These are phyloP conservation scores for Polytrichum commune DNA, from an alignment of 225 moss, liverwort and hornwort genomes.

Conservation along the genomic window DNA sequence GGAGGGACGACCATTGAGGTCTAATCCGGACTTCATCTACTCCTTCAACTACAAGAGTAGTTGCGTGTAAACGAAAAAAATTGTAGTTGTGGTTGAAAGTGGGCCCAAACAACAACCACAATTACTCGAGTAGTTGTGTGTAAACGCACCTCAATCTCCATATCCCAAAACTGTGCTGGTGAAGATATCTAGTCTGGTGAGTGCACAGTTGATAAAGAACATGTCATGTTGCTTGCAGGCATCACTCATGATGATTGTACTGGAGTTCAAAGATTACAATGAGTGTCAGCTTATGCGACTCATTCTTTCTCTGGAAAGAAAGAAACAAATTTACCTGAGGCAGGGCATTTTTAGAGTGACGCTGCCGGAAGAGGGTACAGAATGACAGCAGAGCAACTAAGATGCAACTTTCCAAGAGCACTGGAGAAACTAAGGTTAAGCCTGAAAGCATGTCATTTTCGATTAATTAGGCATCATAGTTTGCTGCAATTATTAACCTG, in stretches of 20 bases:
- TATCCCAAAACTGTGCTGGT: background rate
- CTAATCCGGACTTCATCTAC: too few species aligned
- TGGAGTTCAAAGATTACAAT: conserved; percentile 46
- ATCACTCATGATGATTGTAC: conserved; percentile 38
- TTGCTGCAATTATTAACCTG: too few species aligned
- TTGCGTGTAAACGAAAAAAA: too few species aligned
- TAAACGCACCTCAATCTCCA: background rate
- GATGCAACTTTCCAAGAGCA: too few species aligned
- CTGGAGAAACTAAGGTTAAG: too few species aligned
- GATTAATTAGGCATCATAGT: too few species aligned
- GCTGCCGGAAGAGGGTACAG: conserved; percentile 13
- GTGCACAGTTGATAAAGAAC: background rate
- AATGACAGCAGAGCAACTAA: too few species aligned
- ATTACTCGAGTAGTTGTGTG: background rate
- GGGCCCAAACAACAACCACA: too few species aligned
- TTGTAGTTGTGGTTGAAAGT: too few species aligned
- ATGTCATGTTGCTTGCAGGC: conserved; percentile 23
- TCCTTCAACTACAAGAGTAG: too few species aligned
- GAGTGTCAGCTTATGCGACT: conserved; percentile 62
- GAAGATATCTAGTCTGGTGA: background rate
- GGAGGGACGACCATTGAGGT: too few species aligned
- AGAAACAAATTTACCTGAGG: conserved; percentile 45
- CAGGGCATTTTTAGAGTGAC: conserved; percentile 45
- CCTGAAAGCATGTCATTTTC: too few species aligned
- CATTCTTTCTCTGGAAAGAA: conserved; percentile 50